These are phyloP conservation scores for Fusarium caatingaense DNA, from an alignment of 2,329 filamentous ascomycete species.

Conservation along the genomic window DNA sequence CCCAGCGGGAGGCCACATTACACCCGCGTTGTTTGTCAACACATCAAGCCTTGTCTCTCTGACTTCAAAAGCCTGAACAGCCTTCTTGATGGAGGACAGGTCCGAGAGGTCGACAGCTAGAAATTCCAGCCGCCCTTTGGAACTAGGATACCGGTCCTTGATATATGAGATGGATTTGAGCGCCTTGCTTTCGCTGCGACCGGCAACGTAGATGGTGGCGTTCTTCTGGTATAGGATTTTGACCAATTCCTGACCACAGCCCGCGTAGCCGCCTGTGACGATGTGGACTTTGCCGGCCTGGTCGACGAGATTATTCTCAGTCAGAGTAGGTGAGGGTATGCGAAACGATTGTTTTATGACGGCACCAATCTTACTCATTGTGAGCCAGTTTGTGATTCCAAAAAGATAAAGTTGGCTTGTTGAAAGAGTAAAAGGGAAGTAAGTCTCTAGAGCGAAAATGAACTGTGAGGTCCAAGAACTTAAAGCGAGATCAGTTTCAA, in stretches of 20 bases:
- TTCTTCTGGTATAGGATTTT: constrained; percentile 64
- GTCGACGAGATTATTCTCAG: background rate
- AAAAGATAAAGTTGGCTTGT: background rate
- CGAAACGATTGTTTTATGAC: background rate
- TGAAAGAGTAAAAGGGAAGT: background rate
- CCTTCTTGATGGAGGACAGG: constrained; percentile 53
- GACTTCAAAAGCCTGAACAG: constrained; percentile 51
- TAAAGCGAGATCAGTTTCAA: background rate
- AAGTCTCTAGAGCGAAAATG: background rate
- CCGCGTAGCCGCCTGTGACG: constrained; percentile 55
- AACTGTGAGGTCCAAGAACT: background rate
- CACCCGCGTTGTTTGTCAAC: constrained; percentile 56
- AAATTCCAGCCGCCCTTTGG: constrained; percentile 51
- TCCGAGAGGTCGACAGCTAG: constrained; percentile 56
- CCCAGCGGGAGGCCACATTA: constrained; percentile 53
- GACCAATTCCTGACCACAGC: constrained; percentile 62
- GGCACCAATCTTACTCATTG: background rate
- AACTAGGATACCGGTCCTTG: constrained; percentile 46
- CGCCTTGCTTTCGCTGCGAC: constrained; percentile 57
- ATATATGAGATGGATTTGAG: constrained; percentile 56
- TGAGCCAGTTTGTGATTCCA: background rate
- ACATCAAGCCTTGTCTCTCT: constrained; percentile 56
- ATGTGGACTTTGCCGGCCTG: constrained; percentile 56
- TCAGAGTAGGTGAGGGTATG: background rate
- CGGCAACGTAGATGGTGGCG: constrained; percentile 64